Evolutionary conservation across 306 rosid genomes (phyloP), one percentile per base, ranked within the genome.

Genomic region (Ziziphus jujuba): DNA sequence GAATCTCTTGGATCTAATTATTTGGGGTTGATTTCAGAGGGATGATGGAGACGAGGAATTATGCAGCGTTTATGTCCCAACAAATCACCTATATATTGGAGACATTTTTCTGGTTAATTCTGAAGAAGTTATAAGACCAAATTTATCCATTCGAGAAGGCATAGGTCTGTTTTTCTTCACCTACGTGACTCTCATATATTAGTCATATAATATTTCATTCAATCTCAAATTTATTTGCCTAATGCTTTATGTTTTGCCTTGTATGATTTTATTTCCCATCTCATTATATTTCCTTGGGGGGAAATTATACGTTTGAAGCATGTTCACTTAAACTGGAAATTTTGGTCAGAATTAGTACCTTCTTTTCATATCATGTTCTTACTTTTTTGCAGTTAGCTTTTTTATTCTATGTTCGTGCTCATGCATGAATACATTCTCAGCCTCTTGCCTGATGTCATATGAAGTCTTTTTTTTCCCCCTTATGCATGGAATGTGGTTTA

Each of bases 41-140:
- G 92, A 91, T 21, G 80, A 86, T 45, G 92, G 91, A 75, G 95
- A 88, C 56, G 97, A 91, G 80, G 93, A 91, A 79, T 74, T 91
- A 59, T 91, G 97, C 63, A 91, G 97, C 72, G 97, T 91, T 75
- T 91, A 86, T 79, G 92, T 91, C 83, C 97, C 97, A 24, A 91
- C 97, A 10, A 91, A 91, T 85, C 96, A 88, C 82, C 87, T 91
- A 11, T 91, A 88, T 71, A 86, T 91, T 51, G 97, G 97, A 2
- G 97, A 91, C 60, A 77, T 91, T 52, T 67, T 86, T 59, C 85
- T 91, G 72, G 89, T 91, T 12, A 88, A 84, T 72, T 88, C 97
- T 61, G 75, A 86, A 70, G 97, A 91, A 51, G 79, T 91, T 68
- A 86, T 88, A 73, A 80, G 97, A 59, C 97, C 97, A 65, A 91